Evolutionary conservation across 805 yeast genomes (phyloP).

Genomic region (Barnettozyma wickerhamii): DNA sequence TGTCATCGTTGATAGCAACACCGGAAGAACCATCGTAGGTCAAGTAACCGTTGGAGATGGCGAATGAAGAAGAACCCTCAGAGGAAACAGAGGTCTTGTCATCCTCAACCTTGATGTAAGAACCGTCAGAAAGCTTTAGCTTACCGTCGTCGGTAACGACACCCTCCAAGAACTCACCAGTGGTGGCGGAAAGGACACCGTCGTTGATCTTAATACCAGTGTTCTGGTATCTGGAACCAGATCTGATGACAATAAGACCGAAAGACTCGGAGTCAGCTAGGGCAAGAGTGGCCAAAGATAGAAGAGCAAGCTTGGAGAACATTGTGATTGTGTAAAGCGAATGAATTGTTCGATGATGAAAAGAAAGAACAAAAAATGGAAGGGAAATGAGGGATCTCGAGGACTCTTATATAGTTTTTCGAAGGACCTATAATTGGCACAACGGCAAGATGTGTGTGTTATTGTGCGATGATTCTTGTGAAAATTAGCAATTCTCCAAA

Average conservation of each 20-base stretch:
- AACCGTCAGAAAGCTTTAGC: slow-evolving; percentile 27
- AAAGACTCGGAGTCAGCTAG: slow-evolving; percentile 35
- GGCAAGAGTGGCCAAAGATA: slow-evolving; percentile 27
- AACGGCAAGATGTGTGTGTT: too few relatives aligned
- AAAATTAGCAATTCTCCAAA: too few relatives aligned
- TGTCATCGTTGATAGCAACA: slow-evolving; percentile 34
- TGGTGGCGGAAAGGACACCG: slow-evolving; percentile 17
- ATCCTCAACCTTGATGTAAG: slow-evolving; percentile 27
- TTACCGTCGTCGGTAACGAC: slow-evolving; percentile 30
- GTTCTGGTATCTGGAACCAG: slow-evolving; percentile 33
- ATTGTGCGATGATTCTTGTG: too few relatives aligned
- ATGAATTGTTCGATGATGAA: not conserved
- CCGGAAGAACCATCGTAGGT: slow-evolving; percentile 29
- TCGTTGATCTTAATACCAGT: slow-evolving; percentile 19
- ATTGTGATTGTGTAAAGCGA: slow-evolving; percentile 5
- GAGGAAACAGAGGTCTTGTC: slow-evolving; percentile 24
- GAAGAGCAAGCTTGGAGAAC: slow-evolving; percentile 18
- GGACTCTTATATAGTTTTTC: not conserved
- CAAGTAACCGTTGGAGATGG: slow-evolving; percentile 35
- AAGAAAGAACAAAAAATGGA: not conserved
- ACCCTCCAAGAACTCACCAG: slow-evolving; percentile 14
- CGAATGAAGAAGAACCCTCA: slow-evolving; percentile 35
- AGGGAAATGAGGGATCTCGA: not conserved
- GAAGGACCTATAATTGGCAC: too few relatives aligned
- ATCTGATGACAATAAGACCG: slow-evolving; percentile 31